phyloP scores from a whole-genome alignment of 805 yeast genomes.

The Candida tammaniensis region DNA sequence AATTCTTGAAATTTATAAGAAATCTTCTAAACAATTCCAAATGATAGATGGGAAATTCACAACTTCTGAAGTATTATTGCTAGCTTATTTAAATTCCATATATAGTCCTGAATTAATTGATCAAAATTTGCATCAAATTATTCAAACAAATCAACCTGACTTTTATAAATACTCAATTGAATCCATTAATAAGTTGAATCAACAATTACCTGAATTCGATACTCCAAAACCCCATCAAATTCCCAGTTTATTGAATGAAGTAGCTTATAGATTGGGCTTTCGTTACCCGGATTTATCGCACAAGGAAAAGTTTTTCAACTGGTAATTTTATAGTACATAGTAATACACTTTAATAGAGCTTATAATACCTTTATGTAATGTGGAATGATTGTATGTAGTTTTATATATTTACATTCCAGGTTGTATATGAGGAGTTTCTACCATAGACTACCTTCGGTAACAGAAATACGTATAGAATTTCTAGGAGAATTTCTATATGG shows the following conservation, averaged over 20 bases:
- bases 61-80: conserved; percentile 8
- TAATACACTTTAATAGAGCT: too few species aligned
- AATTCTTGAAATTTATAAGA: conserved; percentile 8
- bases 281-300: conserved; percentile 1
- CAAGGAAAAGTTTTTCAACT: too few species aligned
- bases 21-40: neutral
- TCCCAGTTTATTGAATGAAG: conserved; percentile 37
- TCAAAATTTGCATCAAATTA: conserved; percentile 7
- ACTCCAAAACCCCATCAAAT: conserved; percentile 24
- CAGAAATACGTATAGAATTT: too few species aligned
- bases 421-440: too few species aligned
- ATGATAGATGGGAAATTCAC: conserved; percentile 5
- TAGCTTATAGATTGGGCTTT: conserved; percentile 17
- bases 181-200: conserved; percentile 2
- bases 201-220: conserved; percentile 7
- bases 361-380: too few species aligned
- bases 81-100: conserved; percentile 9
- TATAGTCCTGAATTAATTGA: conserved; percentile 10
- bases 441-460: too few species aligned
- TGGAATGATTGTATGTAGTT: too few species aligned
- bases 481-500: conserved; percentile 12
- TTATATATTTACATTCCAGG: too few species aligned
- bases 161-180: neutral
- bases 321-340: too few species aligned
- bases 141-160: conserved; percentile 6